phyloP scores from a whole-genome alignment of 2,329 filamentous ascomycete genomes.

The Xylaria sp. region DNA sequence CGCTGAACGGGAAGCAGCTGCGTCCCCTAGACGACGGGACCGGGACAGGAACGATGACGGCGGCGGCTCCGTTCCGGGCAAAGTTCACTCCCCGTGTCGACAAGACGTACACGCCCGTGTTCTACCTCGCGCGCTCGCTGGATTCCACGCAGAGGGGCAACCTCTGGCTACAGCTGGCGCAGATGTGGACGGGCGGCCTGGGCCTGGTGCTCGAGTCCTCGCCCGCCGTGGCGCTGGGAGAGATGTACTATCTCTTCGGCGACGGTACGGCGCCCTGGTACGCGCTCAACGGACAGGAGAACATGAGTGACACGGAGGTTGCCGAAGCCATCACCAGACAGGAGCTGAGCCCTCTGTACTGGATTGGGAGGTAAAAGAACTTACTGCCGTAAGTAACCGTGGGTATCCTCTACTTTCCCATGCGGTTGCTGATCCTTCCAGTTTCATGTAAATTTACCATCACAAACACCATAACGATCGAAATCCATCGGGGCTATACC shows the following conservation, averaged over 20 bases:
- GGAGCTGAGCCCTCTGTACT: constrained; percentile 42
- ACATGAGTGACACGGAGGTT: constrained; percentile 46
- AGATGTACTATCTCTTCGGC: constrained; percentile 45
- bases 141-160: constrained; percentile 35
- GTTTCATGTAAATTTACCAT: background rate
- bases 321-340: constrained; percentile 45
- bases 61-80: constrained; percentile 40
- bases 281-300: constrained; percentile 47
- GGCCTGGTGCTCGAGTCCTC: constrained; percentile 32
- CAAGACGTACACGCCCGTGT: constrained; percentile 46
- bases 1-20: constrained; percentile 43
- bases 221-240: constrained; percentile 39
- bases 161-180: constrained; percentile 44
- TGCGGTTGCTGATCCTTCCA: background rate
- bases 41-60: constrained; percentile 25
- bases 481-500: background rate
- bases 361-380: constrained; percentile 41
- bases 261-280: constrained; percentile 44
- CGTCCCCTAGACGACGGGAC: constrained; percentile 36
- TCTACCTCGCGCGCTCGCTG: constrained; percentile 44
- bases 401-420: background rate
- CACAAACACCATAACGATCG: background rate
- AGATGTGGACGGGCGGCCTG: constrained; percentile 43
- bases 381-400: background rate
- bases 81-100: constrained; percentile 48